These are phyloP conservation scores for Vaccinium darrowii DNA, from an alignment of 148 eudicot species.

Conservation along the genomic window DNA sequence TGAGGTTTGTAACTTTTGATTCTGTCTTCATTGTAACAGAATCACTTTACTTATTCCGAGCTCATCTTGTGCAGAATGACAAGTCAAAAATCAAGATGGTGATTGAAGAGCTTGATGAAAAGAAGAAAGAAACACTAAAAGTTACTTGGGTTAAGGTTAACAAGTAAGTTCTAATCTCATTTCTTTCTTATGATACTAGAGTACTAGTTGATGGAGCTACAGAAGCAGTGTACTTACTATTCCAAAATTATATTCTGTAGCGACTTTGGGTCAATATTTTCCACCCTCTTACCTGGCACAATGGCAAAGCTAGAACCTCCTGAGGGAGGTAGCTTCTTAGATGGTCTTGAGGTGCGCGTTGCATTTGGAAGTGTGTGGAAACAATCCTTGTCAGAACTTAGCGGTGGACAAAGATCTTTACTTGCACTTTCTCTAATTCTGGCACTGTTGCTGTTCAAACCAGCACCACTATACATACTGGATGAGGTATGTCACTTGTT, in stretches of 20 bases:
- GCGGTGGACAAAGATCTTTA: conserved; percentile 96
- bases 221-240: background rate
- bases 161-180: conserved; percentile 38
- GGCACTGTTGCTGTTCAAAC: conserved; percentile 93
- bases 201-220: background rate
- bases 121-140: conserved; percentile 92
- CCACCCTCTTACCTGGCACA: conserved; percentile 94
- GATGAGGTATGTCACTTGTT: conserved; percentile 65
- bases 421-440: conserved; percentile 91
- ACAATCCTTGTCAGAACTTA: conserved; percentile 92
- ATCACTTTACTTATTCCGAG: background rate
- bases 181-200: conserved; percentile 11
- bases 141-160: conserved; percentile 96
- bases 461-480: conserved; percentile 93
- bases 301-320: conserved; percentile 97
- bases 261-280: conserved; percentile 95
- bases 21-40: background rate
- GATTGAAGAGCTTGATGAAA: conserved; percentile 97
- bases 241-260: conserved; percentile 37
- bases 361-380: conserved; percentile 99
- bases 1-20: conserved; percentile 56
- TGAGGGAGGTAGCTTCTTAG: conserved; percentile 88
- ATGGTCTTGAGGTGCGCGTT: conserved; percentile 97
- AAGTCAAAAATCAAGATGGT: conserved; percentile 92
- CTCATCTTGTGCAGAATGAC: conserved; percentile 59